phyloP scores from a whole-genome alignment of 805 yeast species.

The Suhomyces sp. region DNA sequence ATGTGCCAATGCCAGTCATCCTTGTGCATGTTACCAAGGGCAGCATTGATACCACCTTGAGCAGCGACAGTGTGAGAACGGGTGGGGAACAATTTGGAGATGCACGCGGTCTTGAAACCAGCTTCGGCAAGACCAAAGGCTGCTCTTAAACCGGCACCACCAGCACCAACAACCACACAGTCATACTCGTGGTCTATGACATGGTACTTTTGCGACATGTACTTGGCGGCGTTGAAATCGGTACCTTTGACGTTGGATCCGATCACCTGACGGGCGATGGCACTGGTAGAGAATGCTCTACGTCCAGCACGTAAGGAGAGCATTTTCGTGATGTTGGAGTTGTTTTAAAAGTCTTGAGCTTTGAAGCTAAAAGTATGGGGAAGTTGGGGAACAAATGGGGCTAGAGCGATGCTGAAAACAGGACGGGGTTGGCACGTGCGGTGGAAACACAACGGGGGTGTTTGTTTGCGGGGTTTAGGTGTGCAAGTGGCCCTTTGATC shows the following conservation, averaged over 20 bases:
- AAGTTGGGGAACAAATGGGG: no score
- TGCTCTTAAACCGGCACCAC: constrained; percentile 98
- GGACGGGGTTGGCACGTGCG: no score
- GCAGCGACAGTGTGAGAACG: constrained; percentile 99
- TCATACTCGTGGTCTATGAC: constrained; percentile 97
- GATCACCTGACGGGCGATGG: constrained; percentile 32
- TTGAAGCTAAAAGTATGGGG: no score
- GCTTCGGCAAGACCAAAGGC: constrained; percentile 97
- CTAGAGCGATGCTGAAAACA: no score
- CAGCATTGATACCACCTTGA: constrained; percentile 99
- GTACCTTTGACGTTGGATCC: constrained; percentile 39
- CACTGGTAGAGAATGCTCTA: constrained; percentile 30
- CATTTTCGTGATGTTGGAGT: no score
- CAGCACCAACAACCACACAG: constrained; percentile 97
- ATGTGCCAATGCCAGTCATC: constrained; percentile 99
- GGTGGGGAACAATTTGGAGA: constrained; percentile 94
- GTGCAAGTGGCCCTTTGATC: no score
- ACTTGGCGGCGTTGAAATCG: constrained; percentile 42
- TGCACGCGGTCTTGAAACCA: constrained; percentile 96
- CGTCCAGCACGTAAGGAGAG: constrained; percentile 13
- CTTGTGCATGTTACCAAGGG: constrained; percentile 95
- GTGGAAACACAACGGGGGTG: no score
- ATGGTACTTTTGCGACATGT: constrained; percentile 68
- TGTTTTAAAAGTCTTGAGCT: no score
- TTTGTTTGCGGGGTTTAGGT: no score